phyloP scores from a whole-genome alignment of 2,329 filamentous ascomycete species.

The Paecilomyces fulvus region DNA sequence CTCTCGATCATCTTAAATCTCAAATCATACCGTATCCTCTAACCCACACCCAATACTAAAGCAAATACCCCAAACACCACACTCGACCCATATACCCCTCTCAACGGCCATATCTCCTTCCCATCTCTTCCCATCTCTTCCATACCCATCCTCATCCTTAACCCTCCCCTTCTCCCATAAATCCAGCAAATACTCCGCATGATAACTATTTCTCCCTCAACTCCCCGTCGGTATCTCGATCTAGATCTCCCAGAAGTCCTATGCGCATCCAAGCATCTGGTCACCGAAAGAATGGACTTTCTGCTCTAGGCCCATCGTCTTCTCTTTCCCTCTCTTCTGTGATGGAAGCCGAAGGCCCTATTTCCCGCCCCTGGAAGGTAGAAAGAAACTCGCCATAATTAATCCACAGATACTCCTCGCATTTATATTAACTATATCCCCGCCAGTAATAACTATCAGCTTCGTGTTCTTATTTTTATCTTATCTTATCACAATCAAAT shows the following conservation, averaged over 20 bases:
- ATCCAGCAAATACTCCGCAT: constrained; percentile 13
- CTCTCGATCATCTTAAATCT: too few species aligned
- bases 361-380: too few species aligned
- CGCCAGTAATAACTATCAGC: too few species aligned
- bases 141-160: background rate
- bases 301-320: constrained; percentile 51
- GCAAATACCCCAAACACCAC: background rate
- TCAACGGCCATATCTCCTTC: background rate
- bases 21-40: too few species aligned
- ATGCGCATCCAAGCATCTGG: constrained; percentile 80
- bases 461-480: too few species aligned
- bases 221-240: constrained; percentile 28
- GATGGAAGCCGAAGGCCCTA: background rate
- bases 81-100: background rate
- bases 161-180: background rate
- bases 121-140: background rate
- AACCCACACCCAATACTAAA: background rate
- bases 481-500: too few species aligned
- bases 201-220: constrained; percentile 32
- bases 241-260: constrained; percentile 42
- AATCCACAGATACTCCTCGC: too few species aligned
- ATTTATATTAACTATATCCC: too few species aligned
- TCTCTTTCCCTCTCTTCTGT: constrained; percentile 1
- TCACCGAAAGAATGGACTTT: constrained; percentile 63
- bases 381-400: too few species aligned